Evolutionary conservation across 257 asterid species (phyloP), one percentile per base, ranked within the genome.

Genomic region (Voacanga thouarsii): DNA sequence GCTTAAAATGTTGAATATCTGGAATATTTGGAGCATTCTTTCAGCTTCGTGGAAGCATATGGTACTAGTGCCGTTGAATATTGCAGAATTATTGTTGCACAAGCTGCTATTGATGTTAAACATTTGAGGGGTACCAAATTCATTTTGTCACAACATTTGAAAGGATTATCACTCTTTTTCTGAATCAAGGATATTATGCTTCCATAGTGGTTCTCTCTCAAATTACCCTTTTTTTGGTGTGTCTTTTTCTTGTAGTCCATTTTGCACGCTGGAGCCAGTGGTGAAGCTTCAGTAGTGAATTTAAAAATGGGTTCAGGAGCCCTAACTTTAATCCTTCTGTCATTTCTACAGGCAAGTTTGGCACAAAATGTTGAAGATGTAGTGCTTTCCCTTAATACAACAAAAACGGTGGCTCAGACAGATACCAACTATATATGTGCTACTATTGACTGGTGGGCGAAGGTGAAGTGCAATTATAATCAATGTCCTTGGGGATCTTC

Each of bases 381-480:
- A 6, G 85, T 67, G 53, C 82, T 96, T 74, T 72, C 75, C 15
- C 65, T 96, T 16, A 86, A 90, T 87, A 82, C 96, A 69, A 84
- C 89, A 33, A 28, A 72, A 55, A 78, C 77, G n/a, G 44, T 90
- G 50, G 90, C 94, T 50, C 86, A 82, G 59, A 93, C 97, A 6
- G 97, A 90, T 81, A 92, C 77, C 85, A 89, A 86, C 83, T 96
- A 89, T 72, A 86, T 96, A 21, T 93, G 99, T 80, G 98, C 97
- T 74, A 96, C 98, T 69, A 81, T 96, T 70, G 98, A 92, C 77
- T 96, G 99, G 99, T 93, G 99, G 99, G 97, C 99, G 37, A 82
- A 85, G 50, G 95, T 92, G 55, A 96, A 96, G 91, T 96, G 99
- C 75, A 84, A 92, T 78, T 96, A 92, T 76, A 72, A 89, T 47